Base-by-base conservation (phyloP, 768 basidiomycete species). In the Sutorius australiensis region DNA sequence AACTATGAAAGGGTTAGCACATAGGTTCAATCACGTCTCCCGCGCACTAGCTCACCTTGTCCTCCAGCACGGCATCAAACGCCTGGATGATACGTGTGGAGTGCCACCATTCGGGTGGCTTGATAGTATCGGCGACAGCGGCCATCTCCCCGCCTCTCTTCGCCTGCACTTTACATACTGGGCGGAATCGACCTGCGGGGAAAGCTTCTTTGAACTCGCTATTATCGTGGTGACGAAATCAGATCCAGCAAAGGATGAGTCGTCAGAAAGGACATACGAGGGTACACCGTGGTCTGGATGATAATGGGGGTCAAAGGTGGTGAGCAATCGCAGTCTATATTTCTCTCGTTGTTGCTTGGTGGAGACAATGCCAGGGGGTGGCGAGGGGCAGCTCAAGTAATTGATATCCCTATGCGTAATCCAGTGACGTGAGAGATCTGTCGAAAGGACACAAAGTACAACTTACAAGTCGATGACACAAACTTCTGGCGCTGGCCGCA, bases 171-270 rank as follows among this genome's bases (percentile, higher is more conserved):
- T 90, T 90, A 76, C 92, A 94, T 34, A 94, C 82, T 10, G 92
- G 92, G 14, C 93, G 77, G 77, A 97, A 94, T 34, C 89, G 79
- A 32, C 93, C 92, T 3, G 90, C 91, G 7, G 94, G 94, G 73
- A 94, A 97, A 2, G 93, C 90, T 64, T 95, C 89, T 67, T 94
- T 95, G 75, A 95, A 92, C 71, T 95, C 94, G 58, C 91, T 90
- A 56, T 34, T 62, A 37, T 60, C 33, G 41, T 16, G n/a, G 51
- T 46, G 52, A 48, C 46, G 33, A 27, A 9, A 31, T 56, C 16
- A 54, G 44, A 32, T 37, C 21, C 43, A 5, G 34, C 10, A 3
- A 5, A 13, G 24, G 9, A 47, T 9, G 17, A 31, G 41, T 9
- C 12, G 32, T 16, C 11, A 46, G 38, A 48, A 38, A 33, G 33